phyloP scores from a whole-genome alignment of 176 grass and related monocot species.

The Aegilops umbellulata region DNA sequence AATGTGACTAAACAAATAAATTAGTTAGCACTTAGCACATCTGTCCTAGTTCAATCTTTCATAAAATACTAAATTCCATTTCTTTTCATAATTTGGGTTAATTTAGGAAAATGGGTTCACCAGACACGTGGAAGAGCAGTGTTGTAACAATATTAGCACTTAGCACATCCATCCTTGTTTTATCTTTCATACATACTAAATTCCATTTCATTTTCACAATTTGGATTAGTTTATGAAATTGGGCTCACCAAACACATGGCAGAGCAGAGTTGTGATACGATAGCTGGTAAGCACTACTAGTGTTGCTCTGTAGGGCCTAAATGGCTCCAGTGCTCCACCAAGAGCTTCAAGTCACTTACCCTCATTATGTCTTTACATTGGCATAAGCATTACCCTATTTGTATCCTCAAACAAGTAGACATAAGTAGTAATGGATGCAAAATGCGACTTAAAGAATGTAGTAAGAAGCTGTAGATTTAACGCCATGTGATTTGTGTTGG shows the following conservation, averaged over 20 bases:
- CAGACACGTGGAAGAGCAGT: background rate
- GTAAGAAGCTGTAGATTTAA: slow-evolving; percentile 1
- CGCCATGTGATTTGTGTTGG: background rate
- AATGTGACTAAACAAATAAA: slow-evolving; percentile 8
- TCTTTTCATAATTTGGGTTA: background rate
- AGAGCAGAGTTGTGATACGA: background rate
- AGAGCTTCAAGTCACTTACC: slow-evolving; percentile 17
- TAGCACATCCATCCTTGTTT: slow-evolving; percentile 14
- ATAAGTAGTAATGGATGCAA: too few species aligned
- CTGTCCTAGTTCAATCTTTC: slow-evolving; percentile 16
- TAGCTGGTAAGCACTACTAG: background rate
- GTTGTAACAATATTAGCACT: slow-evolving; percentile 19
- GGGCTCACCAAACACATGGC: background rate
- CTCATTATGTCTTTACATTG: background rate
- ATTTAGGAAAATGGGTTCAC: slow-evolving; percentile 1
- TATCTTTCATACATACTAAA: slow-evolving; percentile 22
- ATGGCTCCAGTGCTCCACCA: background rate
- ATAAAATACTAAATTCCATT: slow-evolving; percentile 7
- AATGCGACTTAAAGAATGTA: too few species aligned
- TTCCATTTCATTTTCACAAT: background rate
- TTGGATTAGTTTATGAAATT: background rate
- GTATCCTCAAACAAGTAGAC: too few species aligned
- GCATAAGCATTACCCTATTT: background rate
- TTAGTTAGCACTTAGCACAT: slow-evolving; percentile 17
- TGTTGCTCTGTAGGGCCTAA: background rate